Conservation (phyloP, 176 grass and related monocot species). For the Avena atlantica region DNA sequence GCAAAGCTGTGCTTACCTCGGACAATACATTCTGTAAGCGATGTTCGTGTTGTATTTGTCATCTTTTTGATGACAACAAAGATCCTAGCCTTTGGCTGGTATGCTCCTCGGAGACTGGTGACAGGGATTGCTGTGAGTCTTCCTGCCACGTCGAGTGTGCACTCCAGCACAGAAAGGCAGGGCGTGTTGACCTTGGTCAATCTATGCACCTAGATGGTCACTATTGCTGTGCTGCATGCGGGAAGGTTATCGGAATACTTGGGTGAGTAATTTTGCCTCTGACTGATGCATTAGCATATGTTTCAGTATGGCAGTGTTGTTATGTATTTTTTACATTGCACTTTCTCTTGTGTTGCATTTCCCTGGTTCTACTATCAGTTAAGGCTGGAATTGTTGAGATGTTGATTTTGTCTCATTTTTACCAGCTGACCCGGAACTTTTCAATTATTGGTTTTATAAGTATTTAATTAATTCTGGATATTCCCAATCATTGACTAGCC, state of each 20-base stretch:
- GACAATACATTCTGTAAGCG: slow-evolving; percentile 90
- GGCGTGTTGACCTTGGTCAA: slow-evolving; percentile 79
- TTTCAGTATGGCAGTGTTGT: slow-evolving; percentile 26
- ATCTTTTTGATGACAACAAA: slow-evolving; percentile 97
- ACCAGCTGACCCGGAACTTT: background rate
- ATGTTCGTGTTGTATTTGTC: slow-evolving; percentile 98
- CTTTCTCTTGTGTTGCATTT: background rate
- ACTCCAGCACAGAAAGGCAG: slow-evolving; percentile 68
- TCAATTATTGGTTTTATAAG: background rate
- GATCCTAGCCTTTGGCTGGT: slow-evolving; percentile 98
- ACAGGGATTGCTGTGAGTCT: slow-evolving; percentile 83
- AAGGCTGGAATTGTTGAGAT: background rate
- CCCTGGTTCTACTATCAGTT: slow-evolving; percentile 1
- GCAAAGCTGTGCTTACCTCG: slow-evolving; percentile 79
- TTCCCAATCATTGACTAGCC: slow-evolving; percentile 3
- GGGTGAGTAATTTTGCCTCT: slow-evolving; percentile 73
- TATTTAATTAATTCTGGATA: slow-evolving; percentile 18
- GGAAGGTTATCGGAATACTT: slow-evolving; percentile 94
- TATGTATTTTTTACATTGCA: background rate
- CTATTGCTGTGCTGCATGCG: slow-evolving; percentile 93
- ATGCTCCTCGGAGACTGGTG: slow-evolving; percentile 79
- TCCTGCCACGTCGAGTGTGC: slow-evolving; percentile 98
- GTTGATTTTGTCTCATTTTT: slow-evolving; percentile 31
- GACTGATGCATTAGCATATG: slow-evolving; percentile 28
- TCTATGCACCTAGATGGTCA: slow-evolving; percentile 86